Evolutionary conservation across 1,284 basidiomycete species (phyloP), one percentile per base, ranked within the genome.

Genomic region (Rhodotorula mucilaginosa): DNA sequence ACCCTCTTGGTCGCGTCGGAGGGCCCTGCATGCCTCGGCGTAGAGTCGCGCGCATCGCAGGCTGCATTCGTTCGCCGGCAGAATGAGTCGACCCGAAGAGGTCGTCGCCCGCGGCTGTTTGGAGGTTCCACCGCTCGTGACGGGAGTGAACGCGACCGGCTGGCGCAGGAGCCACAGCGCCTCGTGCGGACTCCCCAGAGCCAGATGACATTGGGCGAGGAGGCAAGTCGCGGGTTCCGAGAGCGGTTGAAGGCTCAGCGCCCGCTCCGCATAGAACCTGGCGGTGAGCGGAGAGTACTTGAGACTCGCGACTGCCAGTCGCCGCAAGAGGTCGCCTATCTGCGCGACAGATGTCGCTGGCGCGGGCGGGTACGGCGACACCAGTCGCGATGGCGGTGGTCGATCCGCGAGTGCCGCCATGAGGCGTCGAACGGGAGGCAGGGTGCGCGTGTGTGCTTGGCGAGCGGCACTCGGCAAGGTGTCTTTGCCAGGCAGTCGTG

Each of bases 181-280:
- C 44, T 75, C 74, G 26, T 72, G 64, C 49, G 68, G 69, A 44
- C 69, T 61, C 19, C 60, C 58, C 16, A 58, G 54, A 19, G 61
- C 49, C 21, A 68, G 59, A 39, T 77, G 66, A 34, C 58, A 58
- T 19, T 72, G 18, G 7, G 77, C 73, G 58, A 77, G 69, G 59
- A 77, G 62, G 69, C 65, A 79, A 12, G 72, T 64, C 34, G 69
- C 51, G 4, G 72, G 62, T 69, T 80, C 79, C 34, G 61, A 54
- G 6, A 57, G 29, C 2, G 77, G 67, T 46, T 77, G 76, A 56
- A 80, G 70, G 26, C 74, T 74, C 58, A 69, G 65, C 44, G 78
- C 68, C 16, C 77, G 69, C 60, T 80, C 79, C 3, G 79, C 69
- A 69, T 72, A 76, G 74, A 80, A 80, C 39, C 78, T 67, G n/a